phyloP scores from a whole-genome alignment of 805 yeast genomes.

The Maudiozyma turicensis region DNA sequence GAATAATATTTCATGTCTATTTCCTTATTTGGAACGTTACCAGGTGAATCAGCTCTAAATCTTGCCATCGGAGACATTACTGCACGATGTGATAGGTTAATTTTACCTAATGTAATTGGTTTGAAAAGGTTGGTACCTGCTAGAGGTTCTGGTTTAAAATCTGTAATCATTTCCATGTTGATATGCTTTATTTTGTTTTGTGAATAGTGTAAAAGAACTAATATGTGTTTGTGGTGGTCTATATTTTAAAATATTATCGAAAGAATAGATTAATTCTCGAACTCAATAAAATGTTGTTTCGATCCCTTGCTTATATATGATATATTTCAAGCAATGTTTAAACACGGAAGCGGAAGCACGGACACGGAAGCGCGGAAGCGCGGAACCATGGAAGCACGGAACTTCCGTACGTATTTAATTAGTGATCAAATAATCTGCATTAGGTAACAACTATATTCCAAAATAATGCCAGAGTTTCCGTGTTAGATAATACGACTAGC shows the following conservation, averaged over 20 bases:
- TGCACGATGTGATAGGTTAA: slow-evolving; percentile 27
- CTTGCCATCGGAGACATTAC: slow-evolving; percentile 37
- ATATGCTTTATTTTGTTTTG: too few relatives aligned
- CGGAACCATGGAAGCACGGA: neutral
- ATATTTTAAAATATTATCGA: too few relatives aligned
- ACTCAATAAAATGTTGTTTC: neutral
- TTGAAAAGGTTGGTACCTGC: slow-evolving; percentile 30
- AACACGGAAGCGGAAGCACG: neutral
- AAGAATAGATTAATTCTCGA: neutral
- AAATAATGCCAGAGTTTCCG: too few relatives aligned
- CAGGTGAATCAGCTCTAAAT: slow-evolving; percentile 28
- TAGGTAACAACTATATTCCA: too few relatives aligned
- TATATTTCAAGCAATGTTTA: too few relatives aligned
- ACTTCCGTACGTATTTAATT: neutral
- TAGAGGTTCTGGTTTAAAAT: slow-evolving; percentile 16
- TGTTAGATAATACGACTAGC: too few relatives aligned
- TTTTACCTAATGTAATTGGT: slow-evolving; percentile 34
- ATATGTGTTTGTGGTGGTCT: too few relatives aligned
- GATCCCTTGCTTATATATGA: too few relatives aligned
- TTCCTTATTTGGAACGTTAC: slow-evolving; percentile 33
- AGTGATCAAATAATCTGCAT: too few relatives aligned
- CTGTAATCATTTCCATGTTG: slow-evolving; percentile 12
- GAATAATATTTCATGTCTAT: slow-evolving; percentile 41
- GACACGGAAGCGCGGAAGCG: neutral
- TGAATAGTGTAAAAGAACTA: too few relatives aligned